Base-by-base conservation (phyloP, 768 basidiomycete species). In the Russula griseocarnosa region DNA sequence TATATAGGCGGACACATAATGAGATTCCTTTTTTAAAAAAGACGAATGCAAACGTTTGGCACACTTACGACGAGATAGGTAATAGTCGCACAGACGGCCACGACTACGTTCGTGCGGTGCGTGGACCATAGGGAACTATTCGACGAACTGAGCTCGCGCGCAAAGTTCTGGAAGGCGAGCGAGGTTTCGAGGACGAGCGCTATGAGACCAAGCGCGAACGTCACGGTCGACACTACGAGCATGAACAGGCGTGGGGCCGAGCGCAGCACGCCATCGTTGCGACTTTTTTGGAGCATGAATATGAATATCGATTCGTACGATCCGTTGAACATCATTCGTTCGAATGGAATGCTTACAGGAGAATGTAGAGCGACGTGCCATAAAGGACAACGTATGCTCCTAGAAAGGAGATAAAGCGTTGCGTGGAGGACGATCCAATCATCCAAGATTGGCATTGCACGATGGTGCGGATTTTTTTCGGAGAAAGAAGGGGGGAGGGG, bases 281-380 rank as follows among this genome's bases (percentile, higher is more conserved):
- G 58, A 38, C 63, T 65, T 24, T 32, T 22, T 4, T 6, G 5
- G 30, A 8, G n/a, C n/a, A n/a, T n/a, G n/a, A n/a, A n/a, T n/a
- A n/a, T n/a, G 16, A 32, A 49, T 7, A 0, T 14, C 14, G 13
- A 1, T 40, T 20, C 30, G 51, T 53, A 30, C 18, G 30, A 20
- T 14, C 30, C 52, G 52, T 53, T 30, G 3, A 32, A 32, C 32
- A 10, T 11, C 34, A 13, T 34, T 34, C 34, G 34, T 34, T 34
- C 3, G 34, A 34, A 34, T 34, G 34, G 34, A 11, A 34, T 34
- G 20, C 64, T 61, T 26, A 65, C 64, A 61, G 55, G 20, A 65
- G 64, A 50, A 61, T 56, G 55, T 61, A 61, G 16, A 65, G 55
- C 30, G 64, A 65, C 13, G 34, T 56, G 59, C 55, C 34, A 18